A percentile compares a stretch with the other conserved stretches of the same genome.
phyloP scores from a whole-genome alignment of 2,329 filamentous ascomycete genomes.

The Stagonosporopsis cucurbitacearum region DNA sequence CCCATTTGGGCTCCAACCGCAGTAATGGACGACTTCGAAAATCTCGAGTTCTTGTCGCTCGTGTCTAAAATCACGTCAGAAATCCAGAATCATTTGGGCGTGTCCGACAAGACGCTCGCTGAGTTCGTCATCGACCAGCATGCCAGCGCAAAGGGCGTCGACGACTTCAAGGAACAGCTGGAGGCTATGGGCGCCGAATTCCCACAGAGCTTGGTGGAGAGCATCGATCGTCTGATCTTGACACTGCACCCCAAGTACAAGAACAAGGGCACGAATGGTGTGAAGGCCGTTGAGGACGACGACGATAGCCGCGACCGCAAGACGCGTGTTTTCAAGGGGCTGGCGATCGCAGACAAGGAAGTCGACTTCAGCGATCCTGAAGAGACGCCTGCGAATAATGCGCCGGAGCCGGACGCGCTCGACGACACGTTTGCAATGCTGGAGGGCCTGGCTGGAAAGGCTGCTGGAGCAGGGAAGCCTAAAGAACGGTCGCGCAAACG shows the following conservation, averaged over 20 bases:
- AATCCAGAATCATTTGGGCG: constrained; percentile 89
- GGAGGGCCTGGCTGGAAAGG: constrained; percentile 75
- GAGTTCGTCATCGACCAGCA: constrained; percentile 96
- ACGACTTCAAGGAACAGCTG: constrained; percentile 78
- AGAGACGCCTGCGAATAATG: constrained; percentile 46
- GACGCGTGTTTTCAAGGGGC: constrained; percentile 85
- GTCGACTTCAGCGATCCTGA: constrained; percentile 60
- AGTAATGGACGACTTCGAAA: constrained; percentile 85
- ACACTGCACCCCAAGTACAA: constrained; percentile 94
- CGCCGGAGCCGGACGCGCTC: constrained; percentile 68
- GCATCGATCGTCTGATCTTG: constrained; percentile 84
- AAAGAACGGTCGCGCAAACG: constrained; percentile 62
- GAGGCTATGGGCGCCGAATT: constrained; percentile 81
- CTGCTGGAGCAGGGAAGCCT: constrained; percentile 36
- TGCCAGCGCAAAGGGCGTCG: constrained; percentile 71
- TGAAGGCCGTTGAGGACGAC: constrained; percentile 55
- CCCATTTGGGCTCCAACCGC: constrained; percentile 8
- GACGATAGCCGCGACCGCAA: constrained; percentile 69
- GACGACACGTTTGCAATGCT: constrained; percentile 92
- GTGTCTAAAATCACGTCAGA: constrained; percentile 95
- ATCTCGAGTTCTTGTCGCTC: constrained; percentile 90
- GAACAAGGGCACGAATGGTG: constrained; percentile 51
- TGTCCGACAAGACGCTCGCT: constrained; percentile 91
- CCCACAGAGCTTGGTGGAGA: constrained; percentile 84
- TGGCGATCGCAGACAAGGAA: constrained; percentile 83